Evolutionary conservation across 2,329 filamentous ascomycete species (phyloP), one percentile per base, ranked within the genome.

Genomic region (Pseudonectria foliicola): DNA sequence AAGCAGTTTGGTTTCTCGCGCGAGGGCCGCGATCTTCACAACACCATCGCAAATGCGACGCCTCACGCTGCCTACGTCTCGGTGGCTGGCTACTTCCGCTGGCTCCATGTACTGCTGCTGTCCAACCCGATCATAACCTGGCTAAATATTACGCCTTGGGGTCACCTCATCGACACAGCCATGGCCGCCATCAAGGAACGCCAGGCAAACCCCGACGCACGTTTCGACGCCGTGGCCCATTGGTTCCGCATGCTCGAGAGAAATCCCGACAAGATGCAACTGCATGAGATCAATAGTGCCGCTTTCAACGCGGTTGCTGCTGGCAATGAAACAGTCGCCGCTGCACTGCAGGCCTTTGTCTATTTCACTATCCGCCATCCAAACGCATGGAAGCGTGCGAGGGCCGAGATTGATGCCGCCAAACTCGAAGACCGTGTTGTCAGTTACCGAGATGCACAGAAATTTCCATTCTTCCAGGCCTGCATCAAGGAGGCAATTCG

Each of bases 401-500:
- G 33, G 6, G 18, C 21, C 3, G 43, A 46, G 23, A 32, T 46
- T n/a, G 34, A 42, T 12, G 30, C 15, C 3, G 43, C 41, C n/a
- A 12, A 10, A 4, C 10, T 6, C 4, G 16, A 36, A 25, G 41
- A 32, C 3, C 27, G 23, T 7, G 29, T 44, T 11, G 37, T 46
- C 6, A 32, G 12, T 4, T 40, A 29, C 14, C 40, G 43, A 4
- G 49, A 57, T 14, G 46, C 59, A 2, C 51, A 49, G 29, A 43
- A 50, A 10, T 45, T 67, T 0, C 37, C 49, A 4, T 62, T 55
- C 35, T 49, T 67, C 15, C 46, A 56, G 14, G 63, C 62, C 3
- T 56, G 52, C 27, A 44, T 68, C 11, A 55, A 66, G 4, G 66
- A 70, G 45, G 49, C 53, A 6, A 42, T 70, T 15, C 53, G 67